Conservation (phyloP, 2,329 filamentous ascomycete genomes). For the Fusarium miscanthi region DNA sequence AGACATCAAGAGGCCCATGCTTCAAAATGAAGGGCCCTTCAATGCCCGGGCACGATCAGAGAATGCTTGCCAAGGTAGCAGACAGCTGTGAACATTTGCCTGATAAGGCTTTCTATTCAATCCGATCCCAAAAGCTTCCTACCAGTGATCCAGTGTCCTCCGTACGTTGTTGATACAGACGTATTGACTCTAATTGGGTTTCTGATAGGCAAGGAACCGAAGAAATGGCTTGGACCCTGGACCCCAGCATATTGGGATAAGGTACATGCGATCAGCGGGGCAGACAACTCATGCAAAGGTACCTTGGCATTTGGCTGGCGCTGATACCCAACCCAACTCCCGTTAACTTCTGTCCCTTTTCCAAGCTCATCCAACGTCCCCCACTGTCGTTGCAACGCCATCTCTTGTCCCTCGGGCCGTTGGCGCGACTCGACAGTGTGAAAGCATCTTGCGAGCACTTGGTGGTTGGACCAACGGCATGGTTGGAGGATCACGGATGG, state of each 20-base stretch:
- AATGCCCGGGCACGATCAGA: conserved; percentile 3
- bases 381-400: conserved; percentile 35
- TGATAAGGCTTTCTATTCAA: background rate
- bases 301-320: conserved; percentile 14
- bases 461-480: conserved; percentile 37
- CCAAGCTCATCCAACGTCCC: conserved; percentile 31
- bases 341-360: conserved; percentile 16
- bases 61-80: background rate
- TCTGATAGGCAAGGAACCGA: conserved; percentile 28
- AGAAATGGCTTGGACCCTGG: conserved; percentile 36
- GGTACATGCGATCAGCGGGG: conserved; percentile 27
- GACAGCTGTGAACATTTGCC: background rate
- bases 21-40: conserved; percentile 24
- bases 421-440: conserved; percentile 44
- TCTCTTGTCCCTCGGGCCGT: conserved; percentile 43
- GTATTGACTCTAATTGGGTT: conserved; percentile 24
- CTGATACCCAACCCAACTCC: conserved; percentile 39
- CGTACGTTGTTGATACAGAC: background rate
- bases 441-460: conserved; percentile 36
- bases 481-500: conserved; percentile 37
- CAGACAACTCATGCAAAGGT: conserved; percentile 21
- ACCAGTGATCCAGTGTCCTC: background rate
- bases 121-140: background rate
- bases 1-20: conserved; percentile 16
- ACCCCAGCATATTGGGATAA: conserved; percentile 21